phyloP scores from a whole-genome alignment of 768 basidiomycete genomes.

The Phlegmacium glaucopus region DNA sequence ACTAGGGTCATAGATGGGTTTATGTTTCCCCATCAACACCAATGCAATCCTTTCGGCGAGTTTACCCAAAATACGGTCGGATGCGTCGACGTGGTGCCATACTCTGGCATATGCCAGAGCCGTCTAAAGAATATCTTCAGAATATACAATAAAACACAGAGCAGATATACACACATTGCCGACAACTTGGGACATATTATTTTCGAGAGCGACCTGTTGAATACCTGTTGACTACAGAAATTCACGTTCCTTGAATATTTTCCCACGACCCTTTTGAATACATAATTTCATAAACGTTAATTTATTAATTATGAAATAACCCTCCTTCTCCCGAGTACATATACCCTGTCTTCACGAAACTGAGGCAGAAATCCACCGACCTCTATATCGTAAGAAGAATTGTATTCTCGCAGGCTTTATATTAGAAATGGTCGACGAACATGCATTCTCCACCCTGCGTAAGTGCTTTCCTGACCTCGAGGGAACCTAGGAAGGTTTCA shows the following conservation, averaged over 20 bases:
- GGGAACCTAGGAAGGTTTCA: no score
- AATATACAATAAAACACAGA: not conserved
- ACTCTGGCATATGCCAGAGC: conserved; percentile 91
- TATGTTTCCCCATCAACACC: conserved; percentile 98
- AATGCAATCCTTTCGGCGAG: conserved; percentile 92
- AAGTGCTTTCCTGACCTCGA: no score
- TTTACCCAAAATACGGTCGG: conserved; percentile 90
- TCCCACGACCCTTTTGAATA: conserved; percentile 16
- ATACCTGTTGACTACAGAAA: conserved; percentile 1
- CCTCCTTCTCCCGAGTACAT: no score
- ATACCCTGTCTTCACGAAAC: no score
- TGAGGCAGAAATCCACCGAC: no score
- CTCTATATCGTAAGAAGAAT: no score
- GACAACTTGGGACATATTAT: conserved; percentile 80
- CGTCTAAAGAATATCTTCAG: conserved; percentile 55
- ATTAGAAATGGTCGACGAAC: no score
- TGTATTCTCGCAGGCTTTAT: no score
- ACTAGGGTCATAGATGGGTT: conserved; percentile 92
- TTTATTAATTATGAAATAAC: no score
- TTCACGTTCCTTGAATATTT: conserved; percentile 2
- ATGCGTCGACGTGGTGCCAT: conserved; percentile 94
- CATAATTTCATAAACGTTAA: no score
- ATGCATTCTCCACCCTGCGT: no score
- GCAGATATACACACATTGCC: conserved; percentile 61
- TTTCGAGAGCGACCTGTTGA: conserved; percentile 9